phyloP scores from a whole-genome alignment of 352 stramenopile genomes.

The Blastocystis sp. region DNA sequence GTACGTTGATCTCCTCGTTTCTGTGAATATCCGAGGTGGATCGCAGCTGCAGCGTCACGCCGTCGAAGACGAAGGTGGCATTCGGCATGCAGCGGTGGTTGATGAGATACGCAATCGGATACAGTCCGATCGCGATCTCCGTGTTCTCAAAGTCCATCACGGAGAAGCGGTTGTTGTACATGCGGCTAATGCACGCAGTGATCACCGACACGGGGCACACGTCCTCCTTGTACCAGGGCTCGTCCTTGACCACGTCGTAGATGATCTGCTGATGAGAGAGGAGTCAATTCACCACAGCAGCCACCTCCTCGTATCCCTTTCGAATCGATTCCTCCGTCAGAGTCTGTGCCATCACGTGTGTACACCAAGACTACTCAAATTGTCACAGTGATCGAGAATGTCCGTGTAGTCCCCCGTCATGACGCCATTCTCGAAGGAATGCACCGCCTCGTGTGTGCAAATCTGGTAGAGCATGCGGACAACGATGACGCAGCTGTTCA shows the following conservation, averaged over 20 bases:
- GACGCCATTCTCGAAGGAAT: conserved; percentile 2
- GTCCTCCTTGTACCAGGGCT: conserved; percentile 35
- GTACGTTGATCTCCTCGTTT: conserved; percentile 54
- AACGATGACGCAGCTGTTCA: conserved; percentile 45
- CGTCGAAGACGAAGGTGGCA: conserved; percentile 52
- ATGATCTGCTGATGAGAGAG: background rate
- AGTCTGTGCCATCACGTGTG: background rate
- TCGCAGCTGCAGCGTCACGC: background rate
- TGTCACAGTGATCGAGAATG: conserved; percentile 58
- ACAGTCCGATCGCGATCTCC: conserved; percentile 38
- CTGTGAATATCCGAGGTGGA: conserved; percentile 16
- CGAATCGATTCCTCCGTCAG: background rate
- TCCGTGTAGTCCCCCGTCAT: conserved; percentile 50
- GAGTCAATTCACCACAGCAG: background rate
- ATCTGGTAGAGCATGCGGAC: conserved; percentile 60
- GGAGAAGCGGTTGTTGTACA: conserved; percentile 66
- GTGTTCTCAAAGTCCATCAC: conserved; percentile 7
- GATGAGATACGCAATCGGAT: conserved; percentile 36
- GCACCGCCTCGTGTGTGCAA: conserved; percentile 27
- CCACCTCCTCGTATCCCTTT: conserved; percentile 44
- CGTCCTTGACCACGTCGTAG: conserved; percentile 11
- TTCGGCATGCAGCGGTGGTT: conserved; percentile 63
- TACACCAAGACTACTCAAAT: background rate
- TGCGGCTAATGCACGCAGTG: conserved; percentile 16
- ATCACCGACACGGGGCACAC: conserved; percentile 16